Evolutionary conservation across 2,329 filamentous ascomycete genomes (phyloP).

Genomic region (Sodiomyces alkalinus): DNA sequence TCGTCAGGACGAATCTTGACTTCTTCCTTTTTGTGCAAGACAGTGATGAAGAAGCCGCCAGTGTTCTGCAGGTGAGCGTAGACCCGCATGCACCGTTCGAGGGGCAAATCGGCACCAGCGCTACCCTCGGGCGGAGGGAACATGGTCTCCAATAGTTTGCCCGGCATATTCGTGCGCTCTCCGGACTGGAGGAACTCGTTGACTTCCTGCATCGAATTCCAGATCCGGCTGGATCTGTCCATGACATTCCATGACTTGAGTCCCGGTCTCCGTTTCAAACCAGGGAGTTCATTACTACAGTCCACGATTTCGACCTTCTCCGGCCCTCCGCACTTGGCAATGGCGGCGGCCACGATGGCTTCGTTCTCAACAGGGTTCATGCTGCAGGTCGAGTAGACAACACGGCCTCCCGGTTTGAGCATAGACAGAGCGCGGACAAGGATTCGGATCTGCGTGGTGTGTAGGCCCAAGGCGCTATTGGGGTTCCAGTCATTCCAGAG

Average conservation of each 20-base stretch:
- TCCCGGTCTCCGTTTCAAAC: constrained; percentile 61
- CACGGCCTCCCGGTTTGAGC: constrained; percentile 84
- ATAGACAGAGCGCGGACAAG: constrained; percentile 86
- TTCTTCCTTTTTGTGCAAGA: constrained; percentile 81
- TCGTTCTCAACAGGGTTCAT: constrained; percentile 99
- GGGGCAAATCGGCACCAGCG: constrained; percentile 49
- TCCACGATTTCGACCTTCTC: constrained; percentile 74
- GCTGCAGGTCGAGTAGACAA: constrained; percentile 97
- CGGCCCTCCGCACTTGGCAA: constrained; percentile 75
- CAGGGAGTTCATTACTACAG: constrained; percentile 61
- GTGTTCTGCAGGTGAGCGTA: constrained; percentile 95
- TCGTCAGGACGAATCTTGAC: constrained; percentile 49
- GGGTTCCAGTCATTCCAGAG: constrained; percentile 94
- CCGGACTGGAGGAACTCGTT: constrained; percentile 1
- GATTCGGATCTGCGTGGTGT: constrained; percentile 77
- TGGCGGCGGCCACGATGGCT: constrained; percentile 74
- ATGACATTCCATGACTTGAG: constrained; percentile 79
- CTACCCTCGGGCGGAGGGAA: constrained; percentile 50
- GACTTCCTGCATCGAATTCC: constrained; percentile 53
- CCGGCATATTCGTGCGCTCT: constrained; percentile 30
- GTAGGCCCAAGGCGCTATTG: constrained; percentile 72
- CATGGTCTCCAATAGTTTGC: constrained; percentile 64
- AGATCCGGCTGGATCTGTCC: constrained; percentile 69
- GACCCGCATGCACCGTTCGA: constrained; percentile 83
- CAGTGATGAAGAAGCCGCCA: constrained; percentile 93